phyloP scores from a whole-genome alignment of 257 asterid genomes.

The Rehmannia glutinosa region DNA sequence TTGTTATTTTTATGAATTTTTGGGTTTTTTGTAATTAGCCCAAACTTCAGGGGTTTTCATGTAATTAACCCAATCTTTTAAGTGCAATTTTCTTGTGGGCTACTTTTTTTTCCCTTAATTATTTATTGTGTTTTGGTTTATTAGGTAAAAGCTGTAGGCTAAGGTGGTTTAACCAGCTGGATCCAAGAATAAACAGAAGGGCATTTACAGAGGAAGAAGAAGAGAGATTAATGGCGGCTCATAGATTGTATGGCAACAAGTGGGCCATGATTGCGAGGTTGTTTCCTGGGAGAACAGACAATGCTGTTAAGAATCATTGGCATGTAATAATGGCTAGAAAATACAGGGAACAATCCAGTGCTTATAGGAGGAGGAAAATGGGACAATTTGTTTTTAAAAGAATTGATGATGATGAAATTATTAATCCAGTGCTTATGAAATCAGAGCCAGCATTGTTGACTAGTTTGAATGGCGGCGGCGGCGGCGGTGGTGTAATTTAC shows the following conservation, averaged over 20 bases:
- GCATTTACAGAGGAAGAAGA: slow-evolving; percentile 89
- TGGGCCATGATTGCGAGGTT: slow-evolving; percentile 94
- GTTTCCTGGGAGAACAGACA: slow-evolving; percentile 91
- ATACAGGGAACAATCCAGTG: slow-evolving; percentile 74
- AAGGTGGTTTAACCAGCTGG: slow-evolving; percentile 91
- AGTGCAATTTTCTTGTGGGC: background rate
- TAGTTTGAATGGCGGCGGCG: too few relatives aligned
- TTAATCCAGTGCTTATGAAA: background rate
- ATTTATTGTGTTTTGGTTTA: too few relatives aligned
- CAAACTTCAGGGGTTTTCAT: too few relatives aligned
- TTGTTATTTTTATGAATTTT: too few relatives aligned
- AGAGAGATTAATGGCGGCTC: slow-evolving; percentile 89
- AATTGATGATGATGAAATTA: slow-evolving; percentile 24
- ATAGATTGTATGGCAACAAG: slow-evolving; percentile 77
- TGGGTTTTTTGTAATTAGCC: too few relatives aligned
- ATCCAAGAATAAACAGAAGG: slow-evolving; percentile 75
- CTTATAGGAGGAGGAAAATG: slow-evolving; percentile 66
- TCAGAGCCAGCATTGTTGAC: background rate
- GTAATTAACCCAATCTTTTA: too few relatives aligned
- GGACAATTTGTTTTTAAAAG: slow-evolving; percentile 47
- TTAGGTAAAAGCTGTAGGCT: slow-evolving; percentile 90
- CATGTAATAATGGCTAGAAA: slow-evolving; percentile 90
- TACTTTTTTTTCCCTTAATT: background rate
- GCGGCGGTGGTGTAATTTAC: background rate
- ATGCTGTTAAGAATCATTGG: slow-evolving; percentile 93